A percentile compares a stretch with the other conserved stretches of the same genome.
phyloP scores from a whole-genome alignment of 1,139 yeast species.

The Candida sp. region DNA sequence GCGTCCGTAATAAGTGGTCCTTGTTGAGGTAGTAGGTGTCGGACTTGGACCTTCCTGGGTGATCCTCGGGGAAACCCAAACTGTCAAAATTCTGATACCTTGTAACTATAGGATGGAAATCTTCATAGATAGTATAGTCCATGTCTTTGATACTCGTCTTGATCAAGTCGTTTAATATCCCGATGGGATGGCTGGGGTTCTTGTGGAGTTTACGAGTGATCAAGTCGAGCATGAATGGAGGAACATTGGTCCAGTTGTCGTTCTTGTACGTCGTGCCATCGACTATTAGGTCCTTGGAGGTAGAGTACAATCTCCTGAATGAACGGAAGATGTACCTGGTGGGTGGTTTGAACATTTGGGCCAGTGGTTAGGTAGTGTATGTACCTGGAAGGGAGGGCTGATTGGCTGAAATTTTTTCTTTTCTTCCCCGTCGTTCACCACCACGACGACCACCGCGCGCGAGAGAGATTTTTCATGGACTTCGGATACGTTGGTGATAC shows the following conservation, averaged over 20 bases:
- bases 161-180: slow-evolving; percentile 77
- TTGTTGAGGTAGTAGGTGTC: slow-evolving; percentile 92
- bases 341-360: slow-evolving; percentile 3
- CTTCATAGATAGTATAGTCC: slow-evolving; percentile 82
- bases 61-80: slow-evolving; percentile 89
- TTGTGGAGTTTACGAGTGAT: slow-evolving; percentile 79
- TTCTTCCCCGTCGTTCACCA: not conserved
- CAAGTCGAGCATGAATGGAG: slow-evolving; percentile 70
- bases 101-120: slow-evolving; percentile 84
- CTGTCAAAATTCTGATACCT: slow-evolving; percentile 88
- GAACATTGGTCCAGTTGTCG: slow-evolving; percentile 88
- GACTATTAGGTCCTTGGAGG: slow-evolving; percentile 39
- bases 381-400: not conserved
- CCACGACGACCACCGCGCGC: no score
- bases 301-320: slow-evolving; percentile 13
- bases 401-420: not conserved
- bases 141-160: slow-evolving; percentile 67
- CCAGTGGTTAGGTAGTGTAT: not conserved
- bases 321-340: slow-evolving; percentile 1
- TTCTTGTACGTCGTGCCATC: slow-evolving; percentile 58
- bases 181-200: slow-evolving; percentile 83
- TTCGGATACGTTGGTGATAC: no score
- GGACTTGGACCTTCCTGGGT: slow-evolving; percentile 91
- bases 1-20: slow-evolving; percentile 78
- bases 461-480: no score